A percentile compares a stretch with the other conserved stretches of the same genome.
phyloP scores from a whole-genome alignment of 106 monocot species.

The Agapanthus africanus region DNA sequence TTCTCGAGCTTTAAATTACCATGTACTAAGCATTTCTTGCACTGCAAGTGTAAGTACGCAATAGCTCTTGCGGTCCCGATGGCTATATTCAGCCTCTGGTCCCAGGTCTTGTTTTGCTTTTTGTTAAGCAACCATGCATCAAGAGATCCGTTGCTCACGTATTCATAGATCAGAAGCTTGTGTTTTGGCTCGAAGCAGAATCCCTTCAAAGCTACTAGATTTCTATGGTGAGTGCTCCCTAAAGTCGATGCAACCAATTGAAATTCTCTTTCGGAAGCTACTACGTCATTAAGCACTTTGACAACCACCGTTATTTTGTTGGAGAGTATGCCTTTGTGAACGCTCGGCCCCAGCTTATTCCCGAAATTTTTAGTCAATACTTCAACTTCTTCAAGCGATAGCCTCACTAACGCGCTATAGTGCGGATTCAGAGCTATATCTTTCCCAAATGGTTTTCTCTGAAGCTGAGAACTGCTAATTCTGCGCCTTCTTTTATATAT shows the following conservation, averaged over 20 bases:
- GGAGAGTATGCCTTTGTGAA: conserved; percentile 31
- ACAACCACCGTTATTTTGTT: conserved; percentile 26
- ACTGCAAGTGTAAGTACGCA: conserved; percentile 33
- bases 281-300: conserved; percentile 16
- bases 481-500: conserved; percentile 19
- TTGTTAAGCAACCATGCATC: conserved; percentile 26
- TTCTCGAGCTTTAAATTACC: conserved; percentile 33
- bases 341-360: conserved; percentile 19
- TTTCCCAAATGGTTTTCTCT: conserved; percentile 16
- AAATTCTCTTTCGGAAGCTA: conserved; percentile 30
- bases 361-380: conserved; percentile 32
- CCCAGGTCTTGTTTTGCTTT: conserved; percentile 15
- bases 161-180: conserved; percentile 29
- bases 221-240: conserved; percentile 33
- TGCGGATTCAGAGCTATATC: conserved; percentile 23
- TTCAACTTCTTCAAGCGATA: conserved; percentile 37
- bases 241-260: conserved; percentile 16
- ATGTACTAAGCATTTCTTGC: conserved; percentile 34
- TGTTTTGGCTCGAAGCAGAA: conserved; percentile 29
- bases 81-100: conserved; percentile 23
- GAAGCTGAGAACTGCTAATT: background rate
- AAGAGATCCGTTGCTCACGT: conserved; percentile 31
- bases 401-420: conserved; percentile 27
- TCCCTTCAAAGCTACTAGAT: conserved; percentile 37
- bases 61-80: conserved; percentile 35